These are phyloP conservation scores for Chloris gayana DNA, from an alignment of 176 grass and related monocot genomes.

Conservation along the genomic window DNA sequence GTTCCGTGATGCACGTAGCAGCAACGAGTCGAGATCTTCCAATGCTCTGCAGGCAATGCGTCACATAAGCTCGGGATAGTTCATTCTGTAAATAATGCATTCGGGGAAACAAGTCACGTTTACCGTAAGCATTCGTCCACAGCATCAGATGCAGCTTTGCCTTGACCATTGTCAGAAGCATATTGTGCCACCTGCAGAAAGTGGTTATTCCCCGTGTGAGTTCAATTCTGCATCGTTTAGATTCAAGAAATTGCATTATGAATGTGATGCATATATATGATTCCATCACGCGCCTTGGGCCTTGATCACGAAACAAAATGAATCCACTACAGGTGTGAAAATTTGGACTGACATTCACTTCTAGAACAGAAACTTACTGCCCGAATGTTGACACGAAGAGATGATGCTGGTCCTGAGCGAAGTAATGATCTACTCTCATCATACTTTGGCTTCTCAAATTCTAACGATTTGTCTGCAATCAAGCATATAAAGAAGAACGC, in stretches of 20 bases:
- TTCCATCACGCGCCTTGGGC: not conserved
- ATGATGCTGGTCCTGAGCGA: conserved; percentile 77
- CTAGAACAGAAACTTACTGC: conserved; percentile 58
- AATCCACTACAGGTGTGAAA: not conserved
- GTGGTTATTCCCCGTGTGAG: not conserved
- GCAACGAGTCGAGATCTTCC: conserved; percentile 87
- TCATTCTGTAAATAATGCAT: not conserved
- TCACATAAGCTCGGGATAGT: not conserved
- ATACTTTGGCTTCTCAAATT: conserved; percentile 68
- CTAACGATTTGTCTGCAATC: conserved; percentile 74
- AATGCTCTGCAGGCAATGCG: conserved; percentile 7
- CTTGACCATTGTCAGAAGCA: conserved; percentile 75
- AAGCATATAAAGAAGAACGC: conserved; percentile 14
- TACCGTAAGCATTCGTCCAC: conserved; percentile 91
- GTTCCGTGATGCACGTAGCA: conserved; percentile 73
- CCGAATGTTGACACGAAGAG: conserved; percentile 82
- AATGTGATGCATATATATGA: not conserved
- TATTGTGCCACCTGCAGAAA: conserved; percentile 86
- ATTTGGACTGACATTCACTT: not conserved
- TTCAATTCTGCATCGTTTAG: conserved; percentile 5
- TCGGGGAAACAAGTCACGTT: not conserved
- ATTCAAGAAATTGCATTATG: conserved; percentile 1
- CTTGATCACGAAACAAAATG: not conserved
- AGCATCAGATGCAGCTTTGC: conserved; percentile 82
- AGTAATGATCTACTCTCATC: conserved; percentile 77